Evolutionary conservation across 768 basidiomycete genomes (phyloP).

Genomic region (Amanita pallidorosea): DNA sequence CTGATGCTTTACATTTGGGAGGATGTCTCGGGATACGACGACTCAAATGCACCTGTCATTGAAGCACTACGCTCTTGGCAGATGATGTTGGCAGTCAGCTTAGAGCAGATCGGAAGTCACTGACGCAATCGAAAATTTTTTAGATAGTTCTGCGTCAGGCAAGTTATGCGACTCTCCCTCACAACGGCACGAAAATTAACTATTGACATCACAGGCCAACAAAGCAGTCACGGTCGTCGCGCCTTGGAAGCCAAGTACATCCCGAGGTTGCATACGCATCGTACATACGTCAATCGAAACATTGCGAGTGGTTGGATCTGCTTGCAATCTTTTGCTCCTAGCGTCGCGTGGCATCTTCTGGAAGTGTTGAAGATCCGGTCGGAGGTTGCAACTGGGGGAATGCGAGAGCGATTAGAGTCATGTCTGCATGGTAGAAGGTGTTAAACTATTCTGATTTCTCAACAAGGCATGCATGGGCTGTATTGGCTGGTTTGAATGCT

Average conservation of each 20-base stretch:
- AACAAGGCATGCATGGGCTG: too few relatives aligned
- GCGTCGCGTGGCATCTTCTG: constrained; percentile 40
- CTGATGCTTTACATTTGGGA: constrained; percentile 7
- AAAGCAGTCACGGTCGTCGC: constrained; percentile 42
- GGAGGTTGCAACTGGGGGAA: constrained; percentile 1
- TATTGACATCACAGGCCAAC: constrained; percentile 52
- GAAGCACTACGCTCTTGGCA: constrained; percentile 19
- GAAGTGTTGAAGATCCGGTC: constrained; percentile 32
- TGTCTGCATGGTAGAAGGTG: neutral
- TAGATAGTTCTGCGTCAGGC: constrained; percentile 42
- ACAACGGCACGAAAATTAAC: neutral
- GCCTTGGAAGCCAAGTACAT: constrained; percentile 50
- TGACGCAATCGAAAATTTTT: constrained; percentile 38
- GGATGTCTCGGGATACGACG: constrained; percentile 11
- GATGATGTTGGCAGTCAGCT: constrained; percentile 16
- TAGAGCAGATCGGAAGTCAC: constrained; percentile 39
- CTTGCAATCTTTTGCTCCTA: constrained; percentile 70
- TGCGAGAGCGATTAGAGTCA: neutral
- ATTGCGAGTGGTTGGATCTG: constrained; percentile 58
- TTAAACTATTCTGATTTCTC: neutral
- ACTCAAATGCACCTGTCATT: constrained; percentile 15
- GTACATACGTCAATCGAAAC: constrained; percentile 50
- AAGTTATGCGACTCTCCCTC: constrained; percentile 13
- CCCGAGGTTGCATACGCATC: constrained; percentile 25
- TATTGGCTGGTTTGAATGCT: too few relatives aligned